These are phyloP conservation scores for Tetrapisispora pingtungensis DNA, from an alignment of 805 yeast genomes.

Conservation along the genomic window DNA sequence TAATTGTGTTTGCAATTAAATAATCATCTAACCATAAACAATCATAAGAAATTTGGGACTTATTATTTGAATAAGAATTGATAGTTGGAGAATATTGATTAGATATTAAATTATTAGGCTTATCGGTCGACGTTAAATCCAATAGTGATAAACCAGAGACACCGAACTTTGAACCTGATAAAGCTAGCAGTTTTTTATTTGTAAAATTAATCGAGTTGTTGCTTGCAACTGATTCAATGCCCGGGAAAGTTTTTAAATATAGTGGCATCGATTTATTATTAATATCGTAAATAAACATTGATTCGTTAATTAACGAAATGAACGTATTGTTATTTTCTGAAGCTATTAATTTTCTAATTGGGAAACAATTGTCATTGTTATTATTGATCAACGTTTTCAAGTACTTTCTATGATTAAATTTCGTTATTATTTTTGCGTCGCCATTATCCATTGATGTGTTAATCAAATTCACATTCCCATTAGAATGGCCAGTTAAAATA, in stretches of 20 bases:
- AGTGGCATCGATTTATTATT: constrained; percentile 33
- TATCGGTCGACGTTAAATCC: constrained; percentile 45
- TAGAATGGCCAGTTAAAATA: constrained; percentile 63
- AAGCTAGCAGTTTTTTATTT: constrained; percentile 40
- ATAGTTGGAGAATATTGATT: constrained; percentile 13
- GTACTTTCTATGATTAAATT: constrained; percentile 72
- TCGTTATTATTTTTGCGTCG: constrained; percentile 62
- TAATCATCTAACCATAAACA: constrained; percentile 20
- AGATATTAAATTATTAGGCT: constrained; percentile 10
- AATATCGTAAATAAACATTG: constrained; percentile 69
- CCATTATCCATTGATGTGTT: constrained; percentile 39
- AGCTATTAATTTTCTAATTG: constrained; percentile 14
- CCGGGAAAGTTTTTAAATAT: constrained; percentile 17
- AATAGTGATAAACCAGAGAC: constrained; percentile 63
- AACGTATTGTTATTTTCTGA: constrained; percentile 23
- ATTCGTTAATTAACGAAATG: constrained; percentile 55
- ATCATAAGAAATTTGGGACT: constrained; percentile 6
- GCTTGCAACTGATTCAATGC: constrained; percentile 16
- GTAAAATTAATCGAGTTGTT: constrained; percentile 9
- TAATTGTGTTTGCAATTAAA: constrained; percentile 14
- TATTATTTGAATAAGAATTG: constrained; percentile 2
- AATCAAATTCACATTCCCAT: constrained; percentile 65
- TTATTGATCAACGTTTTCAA: constrained; percentile 19
- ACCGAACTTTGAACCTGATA: constrained; percentile 49
- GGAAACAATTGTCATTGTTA: neutral